Conservation (phyloP, 1,139 yeast genomes). For the Candida sp. region DNA sequence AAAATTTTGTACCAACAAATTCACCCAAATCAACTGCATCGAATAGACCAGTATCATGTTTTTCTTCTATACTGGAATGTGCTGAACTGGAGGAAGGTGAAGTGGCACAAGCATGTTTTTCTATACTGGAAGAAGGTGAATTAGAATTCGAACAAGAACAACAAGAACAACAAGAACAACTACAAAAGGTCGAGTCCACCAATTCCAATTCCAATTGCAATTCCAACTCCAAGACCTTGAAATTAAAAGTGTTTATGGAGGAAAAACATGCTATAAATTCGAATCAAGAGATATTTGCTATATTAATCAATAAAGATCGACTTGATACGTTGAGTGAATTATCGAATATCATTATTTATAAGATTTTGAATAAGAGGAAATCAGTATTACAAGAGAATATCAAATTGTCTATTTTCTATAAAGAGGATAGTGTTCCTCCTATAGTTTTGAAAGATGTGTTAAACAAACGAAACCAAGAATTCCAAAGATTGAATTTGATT, state of each 20-base stretch:
- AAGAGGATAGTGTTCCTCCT: constrained; percentile 20
- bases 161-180: not conserved
- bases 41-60: not conserved
- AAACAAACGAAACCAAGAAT: not conserved
- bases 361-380: constrained; percentile 13
- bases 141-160: not conserved
- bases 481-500: constrained; percentile 2
- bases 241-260: constrained; percentile 7
- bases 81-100: not conserved
- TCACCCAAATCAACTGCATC: not conserved
- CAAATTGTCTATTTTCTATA: constrained; percentile 21
- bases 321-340: constrained; percentile 22
- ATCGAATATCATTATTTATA: constrained; percentile 19
- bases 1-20: not conserved
- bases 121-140: too few species aligned
- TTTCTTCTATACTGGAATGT: not conserved
- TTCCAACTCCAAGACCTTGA: not conserved
- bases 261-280: not conserved
- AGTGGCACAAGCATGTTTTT: too few species aligned
- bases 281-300: constrained; percentile 8
- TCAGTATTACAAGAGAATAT: constrained; percentile 14
- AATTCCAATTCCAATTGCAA: not conserved
- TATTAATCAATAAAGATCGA: constrained; percentile 25
- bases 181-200: too few species aligned
- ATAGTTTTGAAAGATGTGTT: constrained; percentile 15